Base-by-base conservation (phyloP, 805 yeast species). In the Zygoascus flipseniorum region DNA sequence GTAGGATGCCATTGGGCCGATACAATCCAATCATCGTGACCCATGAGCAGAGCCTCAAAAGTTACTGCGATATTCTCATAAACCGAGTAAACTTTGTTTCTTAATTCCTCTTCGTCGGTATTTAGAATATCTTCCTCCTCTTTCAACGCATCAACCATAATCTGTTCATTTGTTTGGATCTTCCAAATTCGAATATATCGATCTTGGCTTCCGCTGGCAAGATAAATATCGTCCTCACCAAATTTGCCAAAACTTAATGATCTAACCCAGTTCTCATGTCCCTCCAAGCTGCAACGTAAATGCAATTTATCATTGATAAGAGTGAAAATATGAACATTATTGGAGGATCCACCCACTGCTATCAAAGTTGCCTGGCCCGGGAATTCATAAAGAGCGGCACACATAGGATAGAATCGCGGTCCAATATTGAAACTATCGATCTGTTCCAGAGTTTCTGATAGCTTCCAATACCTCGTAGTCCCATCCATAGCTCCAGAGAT, bases 11-110 rank as follows among this genome's bases (percentile, higher is more conserved):
- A 93, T 52, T 76, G 73, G 47, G 93, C 72, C 9, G 88, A 81
- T 2, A 92, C 81, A 26, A 95, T 83, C 99, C 99, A 93, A 67
- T 93, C 99, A 66, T 93, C 99, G 69, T 93, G 99, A 8, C 99
- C 99, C 85, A 93, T 84, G 26, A 93, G 81, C 55, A 93, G 78
- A 0, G 99, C 97, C 63, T 95, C 99, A 64, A 90, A 89, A 58
- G 80, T 81, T 50, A 89, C 76, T 0, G 62, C 4, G 85, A 80
- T 54, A 2, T 75, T 61, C 13, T 60, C 61, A 11, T 63, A 60
- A 57, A 89, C 81, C 56, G 80, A 77, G 66, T 86, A 82, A 67
- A 83, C 86, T 60, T 85, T 89, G 69, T 86, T 88, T 16, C 85
- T 79, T 54, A 86, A 71, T 42, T 83, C 47, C 1, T 45, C 51